phyloP scores from a whole-genome alignment of 371 early-diverging fungal genomes.

The Syncephalastrum monosporum region DNA sequence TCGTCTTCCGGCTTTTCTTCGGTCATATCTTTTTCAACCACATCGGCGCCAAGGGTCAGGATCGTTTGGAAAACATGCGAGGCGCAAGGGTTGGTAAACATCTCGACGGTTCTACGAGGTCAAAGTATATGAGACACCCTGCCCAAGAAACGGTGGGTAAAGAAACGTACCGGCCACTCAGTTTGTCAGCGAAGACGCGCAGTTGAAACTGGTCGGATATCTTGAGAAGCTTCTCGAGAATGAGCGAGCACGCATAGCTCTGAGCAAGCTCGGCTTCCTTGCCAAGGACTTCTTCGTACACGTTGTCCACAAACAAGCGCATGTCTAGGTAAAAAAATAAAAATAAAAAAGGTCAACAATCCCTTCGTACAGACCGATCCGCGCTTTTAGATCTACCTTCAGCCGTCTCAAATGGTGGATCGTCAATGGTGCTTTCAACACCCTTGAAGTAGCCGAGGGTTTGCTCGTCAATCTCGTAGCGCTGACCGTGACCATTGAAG shows the following conservation, averaged over 20 bases:
- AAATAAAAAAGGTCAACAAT: conserved; percentile 1
- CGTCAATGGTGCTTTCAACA: conserved; percentile 73
- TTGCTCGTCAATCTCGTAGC: conserved; percentile 53
- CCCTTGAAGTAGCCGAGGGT: conserved; percentile 71
- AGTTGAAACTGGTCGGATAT: conserved; percentile 73
- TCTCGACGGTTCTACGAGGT: conserved; percentile 49
- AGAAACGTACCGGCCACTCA: conserved; percentile 59
- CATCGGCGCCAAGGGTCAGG: conserved; percentile 67
- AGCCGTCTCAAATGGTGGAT: conserved; percentile 63
- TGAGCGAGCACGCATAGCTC: conserved; percentile 75
- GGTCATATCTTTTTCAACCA: conserved; percentile 71
- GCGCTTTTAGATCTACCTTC: conserved; percentile 50
- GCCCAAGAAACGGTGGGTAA: not conserved
- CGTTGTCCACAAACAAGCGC: conserved; percentile 72
- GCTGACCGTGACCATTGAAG: conserved; percentile 44
- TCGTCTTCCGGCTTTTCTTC: conserved; percentile 35
- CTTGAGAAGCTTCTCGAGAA: conserved; percentile 77
- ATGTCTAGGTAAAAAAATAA: conserved; percentile 1
- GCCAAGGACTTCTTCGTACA: conserved; percentile 75
- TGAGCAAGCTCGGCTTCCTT: conserved; percentile 73
- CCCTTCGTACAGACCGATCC: not conserved
- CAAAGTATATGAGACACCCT: too few species aligned
- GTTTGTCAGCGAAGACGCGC: conserved; percentile 65
- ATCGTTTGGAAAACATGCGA: conserved; percentile 86
- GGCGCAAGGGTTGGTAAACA: conserved; percentile 81